Conservation (phyloP, 2,329 filamentous ascomycete species). For the Calonectria ilicicola region DNA sequence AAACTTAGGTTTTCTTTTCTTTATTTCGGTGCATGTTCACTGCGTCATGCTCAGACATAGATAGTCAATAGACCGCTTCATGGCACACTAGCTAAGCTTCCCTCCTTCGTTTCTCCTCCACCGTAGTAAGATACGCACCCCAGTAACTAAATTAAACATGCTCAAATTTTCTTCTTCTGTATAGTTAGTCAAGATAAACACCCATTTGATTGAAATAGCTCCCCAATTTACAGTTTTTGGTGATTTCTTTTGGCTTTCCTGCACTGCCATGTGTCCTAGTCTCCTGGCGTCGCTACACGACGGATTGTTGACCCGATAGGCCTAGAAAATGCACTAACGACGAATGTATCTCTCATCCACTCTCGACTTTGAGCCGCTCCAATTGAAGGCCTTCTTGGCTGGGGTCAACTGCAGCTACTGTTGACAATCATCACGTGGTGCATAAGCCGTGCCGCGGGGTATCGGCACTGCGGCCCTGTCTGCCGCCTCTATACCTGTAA, state of each 20-base stretch:
- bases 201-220: neutral
- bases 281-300: neutral
- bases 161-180: neutral
- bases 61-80: too few species aligned
- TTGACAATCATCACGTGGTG: neutral
- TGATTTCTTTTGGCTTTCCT: neutral
- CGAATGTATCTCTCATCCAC: neutral
- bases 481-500: neutral
- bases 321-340: neutral
- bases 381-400: neutral
- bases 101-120: too few species aligned
- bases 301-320: neutral
- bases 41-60: too few species aligned
- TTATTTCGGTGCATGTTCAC: too few species aligned
- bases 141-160: too few species aligned
- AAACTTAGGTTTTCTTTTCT: too few species aligned
- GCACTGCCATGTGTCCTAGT: neutral
- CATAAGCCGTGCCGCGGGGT: neutral
- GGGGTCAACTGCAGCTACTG: neutral
- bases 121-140: too few species aligned
- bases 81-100: too few species aligned
- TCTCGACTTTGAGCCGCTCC: neutral
- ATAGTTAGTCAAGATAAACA: neutral
- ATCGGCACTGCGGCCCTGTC: neutral
- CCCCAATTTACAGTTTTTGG: neutral